Base-by-base conservation (phyloP, 2,329 filamentous ascomycete genomes). In the Diaporthe citri region DNA sequence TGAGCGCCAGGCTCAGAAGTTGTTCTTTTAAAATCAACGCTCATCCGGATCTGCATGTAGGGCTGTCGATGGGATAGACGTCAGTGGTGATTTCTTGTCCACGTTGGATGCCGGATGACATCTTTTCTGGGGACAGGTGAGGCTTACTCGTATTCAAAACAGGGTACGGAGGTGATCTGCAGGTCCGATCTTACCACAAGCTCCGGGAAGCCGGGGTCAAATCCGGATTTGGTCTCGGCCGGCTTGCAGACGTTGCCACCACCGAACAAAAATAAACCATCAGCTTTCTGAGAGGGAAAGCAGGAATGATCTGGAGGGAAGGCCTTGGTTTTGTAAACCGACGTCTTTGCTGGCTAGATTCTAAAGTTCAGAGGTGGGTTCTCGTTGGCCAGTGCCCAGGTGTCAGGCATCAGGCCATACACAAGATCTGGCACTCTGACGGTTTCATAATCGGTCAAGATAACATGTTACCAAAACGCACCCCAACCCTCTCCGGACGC, bases 71-170 rank as follows among this genome's bases (percentile, higher is more conserved):
- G 46, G 17, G 8, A 12, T 31, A 41, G 46, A 46, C 71, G 57
- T 51, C 43, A 43, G 56, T 25, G 31, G 43, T n/a, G 62, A 39
- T 55, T 46, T 20, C 25, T n/a, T 7, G n/a, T 25, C 12, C 7
- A 51, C 43, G 59, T 52, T 46, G 51, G 15, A 75, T 67, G 69
- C 36, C 41, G 41, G 39, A 67, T 75, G 73, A 48, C 60, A 72
- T 72, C 67, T 66, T 72, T 51, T 74, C 48, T 31, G 39, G 34
- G 13, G 59, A 28, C 36, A n/a, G 17, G 22, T 28, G 46, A 57
- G 43, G 69, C 73, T 75, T 67, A 75, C 73, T 72, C 73, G 73
- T 75, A 5, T 60, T 72, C 73, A 69, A 72, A 75, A 72, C 73
- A 75, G 69, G 73, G 64, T 67, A 67, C n/a, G 25, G 59, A 31